A percentile compares a stretch with the other conserved stretches of the same genome.
Conservation (phyloP, 1,284 basidiomycete genomes). For the Sanguinoderma infundibulare region DNA sequence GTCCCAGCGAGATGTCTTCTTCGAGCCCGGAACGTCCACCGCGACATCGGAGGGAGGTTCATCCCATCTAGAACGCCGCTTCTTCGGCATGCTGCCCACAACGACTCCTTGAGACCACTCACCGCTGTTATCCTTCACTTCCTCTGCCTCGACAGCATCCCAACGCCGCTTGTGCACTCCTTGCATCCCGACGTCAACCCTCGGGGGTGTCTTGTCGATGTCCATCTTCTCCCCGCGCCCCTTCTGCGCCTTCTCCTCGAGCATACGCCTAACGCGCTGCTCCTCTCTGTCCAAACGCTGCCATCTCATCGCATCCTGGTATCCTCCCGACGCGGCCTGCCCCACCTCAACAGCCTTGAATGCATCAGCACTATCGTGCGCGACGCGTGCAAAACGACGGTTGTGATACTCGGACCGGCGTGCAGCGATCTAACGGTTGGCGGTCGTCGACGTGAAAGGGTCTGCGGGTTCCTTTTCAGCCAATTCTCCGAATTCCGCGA, state of each 20-base stretch:
- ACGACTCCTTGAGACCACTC: constrained; percentile 78
- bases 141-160: constrained; percentile 77
- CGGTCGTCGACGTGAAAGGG: constrained; percentile 92
- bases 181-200: constrained; percentile 70
- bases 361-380: constrained; percentile 78
- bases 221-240: constrained; percentile 84
- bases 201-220: constrained; percentile 86
- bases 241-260: constrained; percentile 87
- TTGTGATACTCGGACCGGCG: constrained; percentile 97
- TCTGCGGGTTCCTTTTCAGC: constrained; percentile 92
- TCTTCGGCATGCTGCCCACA: constrained; percentile 79
- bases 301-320: constrained; percentile 96
- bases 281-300: constrained; percentile 95
- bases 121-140: constrained; percentile 59
- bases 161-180: constrained; percentile 83
- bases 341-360: constrained; percentile 71
- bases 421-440: constrained; percentile 90
- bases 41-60: constrained; percentile 77
- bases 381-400: constrained; percentile 85
- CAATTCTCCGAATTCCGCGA: constrained; percentile 92
- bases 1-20: constrained; percentile 91
- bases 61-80: constrained; percentile 94
- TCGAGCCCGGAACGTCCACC: constrained; percentile 61
- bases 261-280: constrained; percentile 79
- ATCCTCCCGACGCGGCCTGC: constrained; percentile 80